A percentile compares a stretch with the other conserved stretches of the same genome.
Evolutionary conservation across 345 rosid genomes (phyloP).

Genomic region (Euclidium syriacum): DNA sequence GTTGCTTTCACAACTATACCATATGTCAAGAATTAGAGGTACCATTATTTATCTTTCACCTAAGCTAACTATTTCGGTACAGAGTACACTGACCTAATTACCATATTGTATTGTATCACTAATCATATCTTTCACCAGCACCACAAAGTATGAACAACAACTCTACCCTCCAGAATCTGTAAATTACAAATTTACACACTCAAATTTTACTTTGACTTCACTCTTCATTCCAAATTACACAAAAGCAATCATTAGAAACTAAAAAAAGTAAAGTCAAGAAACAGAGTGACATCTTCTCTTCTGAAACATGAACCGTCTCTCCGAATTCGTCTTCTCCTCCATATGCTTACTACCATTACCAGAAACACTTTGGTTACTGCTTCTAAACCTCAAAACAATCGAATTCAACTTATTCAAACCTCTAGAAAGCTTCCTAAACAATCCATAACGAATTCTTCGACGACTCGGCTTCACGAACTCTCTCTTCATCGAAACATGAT

Average conservation of each 20-base stretch:
- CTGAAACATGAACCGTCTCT: slow-evolving; percentile 63
- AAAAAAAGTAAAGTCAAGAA: slow-evolving; percentile 47
- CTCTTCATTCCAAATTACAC: neutral
- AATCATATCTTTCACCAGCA: too few species aligned
- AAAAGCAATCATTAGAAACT: neutral
- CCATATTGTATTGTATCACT: too few species aligned
- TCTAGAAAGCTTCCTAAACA: slow-evolving; percentile 67
- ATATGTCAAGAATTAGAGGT: too few species aligned
- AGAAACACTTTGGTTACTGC: slow-evolving; percentile 41
- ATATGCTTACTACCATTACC: slow-evolving; percentile 24
- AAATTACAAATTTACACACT: slow-evolving; percentile 14
- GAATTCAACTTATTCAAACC: slow-evolving; percentile 75
- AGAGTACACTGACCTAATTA: too few species aligned
- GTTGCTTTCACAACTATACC: too few species aligned
- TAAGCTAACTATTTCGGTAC: too few species aligned
- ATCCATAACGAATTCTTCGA: slow-evolving; percentile 35
- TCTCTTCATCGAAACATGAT: slow-evolving; percentile 91
- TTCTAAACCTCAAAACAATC: slow-evolving; percentile 52
- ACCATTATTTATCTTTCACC: too few species aligned
- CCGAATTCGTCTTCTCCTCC: slow-evolving; percentile 49
- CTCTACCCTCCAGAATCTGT: neutral
- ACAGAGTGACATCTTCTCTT: slow-evolving; percentile 88
- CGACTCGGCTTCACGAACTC: slow-evolving; percentile 67
- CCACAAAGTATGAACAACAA: too few species aligned
- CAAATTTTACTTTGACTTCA: neutral